phyloP scores from a whole-genome alignment of 2,329 filamentous ascomycete genomes.

The Amylocarpus encephaloides region DNA sequence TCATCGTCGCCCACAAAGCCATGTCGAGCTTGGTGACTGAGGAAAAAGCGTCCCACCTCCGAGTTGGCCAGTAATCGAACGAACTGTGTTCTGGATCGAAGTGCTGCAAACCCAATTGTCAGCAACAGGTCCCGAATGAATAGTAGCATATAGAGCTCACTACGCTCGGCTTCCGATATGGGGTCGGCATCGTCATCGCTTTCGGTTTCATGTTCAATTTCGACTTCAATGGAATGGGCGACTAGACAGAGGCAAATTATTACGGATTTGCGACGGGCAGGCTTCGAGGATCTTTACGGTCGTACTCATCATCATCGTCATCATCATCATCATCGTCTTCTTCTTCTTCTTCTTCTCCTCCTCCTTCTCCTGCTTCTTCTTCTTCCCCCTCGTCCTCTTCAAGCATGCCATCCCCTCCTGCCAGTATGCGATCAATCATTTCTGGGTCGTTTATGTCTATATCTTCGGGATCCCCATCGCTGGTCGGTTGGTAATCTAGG shows the following conservation, averaged over 20 bases:
- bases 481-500: background rate
- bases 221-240: conserved; percentile 23
- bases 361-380: conserved; percentile 10
- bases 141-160: conserved; percentile 25
- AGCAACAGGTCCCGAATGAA: conserved; percentile 23
- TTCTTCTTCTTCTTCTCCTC: no score
- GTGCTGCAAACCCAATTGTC: conserved; percentile 25
- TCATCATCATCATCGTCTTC: no score
- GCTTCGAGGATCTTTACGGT: background rate
- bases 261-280: background rate
- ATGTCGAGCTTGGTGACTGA: conserved; percentile 14
- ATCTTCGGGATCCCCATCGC: background rate
- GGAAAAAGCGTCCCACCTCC: conserved; percentile 19
- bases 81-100: conserved; percentile 17
- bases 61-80: conserved; percentile 22
- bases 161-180: conserved; percentile 27
- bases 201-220: conserved; percentile 35
- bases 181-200: conserved; percentile 4
- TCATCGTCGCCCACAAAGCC: conserved; percentile 21
- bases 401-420: background rate
- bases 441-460: background rate
- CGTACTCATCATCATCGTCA: conserved; percentile 6
- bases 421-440: background rate
- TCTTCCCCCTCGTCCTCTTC: conserved; percentile 12
- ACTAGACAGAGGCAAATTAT: background rate